Evolutionary conservation across 1,284 basidiomycete species (phyloP).

Genomic region (Boletellus deceptivus): DNA sequence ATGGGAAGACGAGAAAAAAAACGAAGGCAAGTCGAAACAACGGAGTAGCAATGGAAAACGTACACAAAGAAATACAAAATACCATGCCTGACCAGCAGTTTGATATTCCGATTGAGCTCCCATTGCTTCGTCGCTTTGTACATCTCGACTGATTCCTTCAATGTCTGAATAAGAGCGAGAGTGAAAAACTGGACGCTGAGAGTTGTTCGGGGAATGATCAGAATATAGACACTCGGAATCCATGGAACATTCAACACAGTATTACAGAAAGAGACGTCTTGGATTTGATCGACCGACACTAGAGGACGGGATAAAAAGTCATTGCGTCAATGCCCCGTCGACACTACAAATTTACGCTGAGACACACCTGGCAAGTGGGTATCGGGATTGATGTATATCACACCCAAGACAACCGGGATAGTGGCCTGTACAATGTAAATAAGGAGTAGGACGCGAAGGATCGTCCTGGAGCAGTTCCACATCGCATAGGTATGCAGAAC

Average conservation of each 20-base stretch:
- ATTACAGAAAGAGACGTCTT: not conserved
- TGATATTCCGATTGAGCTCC: not conserved
- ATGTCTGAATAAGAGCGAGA: not conserved
- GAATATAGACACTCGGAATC: not conserved
- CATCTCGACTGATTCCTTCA: not conserved
- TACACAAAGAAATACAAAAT: not conserved
- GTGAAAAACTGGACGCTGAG: not conserved
- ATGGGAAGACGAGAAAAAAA: too few species aligned
- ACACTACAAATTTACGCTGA: not conserved
- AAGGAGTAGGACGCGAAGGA: not conserved
- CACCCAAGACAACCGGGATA: not conserved
- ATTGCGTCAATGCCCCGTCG: not conserved
- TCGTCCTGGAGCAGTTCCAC: not conserved
- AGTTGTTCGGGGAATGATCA: not conserved
- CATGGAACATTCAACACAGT: not conserved
- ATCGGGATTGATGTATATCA: not conserved
- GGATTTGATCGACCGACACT: not conserved
- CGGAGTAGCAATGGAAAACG: not conserved
- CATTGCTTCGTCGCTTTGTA: not conserved
- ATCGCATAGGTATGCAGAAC: not conserved
- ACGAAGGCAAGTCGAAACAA: too few species aligned
- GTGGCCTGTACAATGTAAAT: not conserved
- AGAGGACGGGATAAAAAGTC: not conserved
- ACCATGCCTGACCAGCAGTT: not conserved
- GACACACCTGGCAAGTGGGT: not conserved